Base-by-base conservation (phyloP, 768 basidiomycete genomes). In the Royoungia palumana region DNA sequence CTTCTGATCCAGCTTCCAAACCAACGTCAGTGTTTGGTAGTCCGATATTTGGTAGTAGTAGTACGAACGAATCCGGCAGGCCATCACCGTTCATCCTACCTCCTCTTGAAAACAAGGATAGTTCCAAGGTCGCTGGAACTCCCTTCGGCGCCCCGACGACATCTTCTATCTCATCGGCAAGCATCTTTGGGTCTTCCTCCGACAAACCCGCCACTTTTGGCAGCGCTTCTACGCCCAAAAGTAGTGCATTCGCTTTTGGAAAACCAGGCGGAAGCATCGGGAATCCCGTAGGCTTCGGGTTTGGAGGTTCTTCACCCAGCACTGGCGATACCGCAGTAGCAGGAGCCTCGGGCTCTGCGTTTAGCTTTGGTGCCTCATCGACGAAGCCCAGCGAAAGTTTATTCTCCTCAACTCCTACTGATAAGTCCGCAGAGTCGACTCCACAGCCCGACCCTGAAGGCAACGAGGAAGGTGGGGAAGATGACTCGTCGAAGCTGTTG, bases 221-320 rank as follows among this genome's bases (percentile, higher is more conserved):
- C 16, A 59, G 57, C 20, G 58, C 57, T 38, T 62, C 66, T n/a
- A 53, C 52, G 11, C 53, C 62, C 1, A 68, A 59, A 54, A 44
- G 57, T 14, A 34, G 47, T 12, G 40, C 55, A 2, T 69, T 70
- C 44, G 28, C 55, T 2, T 67, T 70, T 25, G 68, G 66, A 34
- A 68, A 61, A 41, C 54, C 58, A 28, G 68, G 47, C 13, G 80
- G 80, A 45, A 80, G 73, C 55, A 73, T 83, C 17, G 81, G 83
- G 2, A 83, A 82, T 58, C 79, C 83, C 8, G 79, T 83, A 8
- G 83, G 83, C 6, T 85, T 85, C 53, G 74, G 73, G 9, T 85
- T 70, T 34, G 67, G 64, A 16, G 51, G 36, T 35, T 47, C 60
- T 24, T 53, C 56, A 9, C 34, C 60, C 14, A 54, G 62, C 35